phyloP scores from a whole-genome alignment of 768 basidiomycete genomes.

The Suillus paluster region DNA sequence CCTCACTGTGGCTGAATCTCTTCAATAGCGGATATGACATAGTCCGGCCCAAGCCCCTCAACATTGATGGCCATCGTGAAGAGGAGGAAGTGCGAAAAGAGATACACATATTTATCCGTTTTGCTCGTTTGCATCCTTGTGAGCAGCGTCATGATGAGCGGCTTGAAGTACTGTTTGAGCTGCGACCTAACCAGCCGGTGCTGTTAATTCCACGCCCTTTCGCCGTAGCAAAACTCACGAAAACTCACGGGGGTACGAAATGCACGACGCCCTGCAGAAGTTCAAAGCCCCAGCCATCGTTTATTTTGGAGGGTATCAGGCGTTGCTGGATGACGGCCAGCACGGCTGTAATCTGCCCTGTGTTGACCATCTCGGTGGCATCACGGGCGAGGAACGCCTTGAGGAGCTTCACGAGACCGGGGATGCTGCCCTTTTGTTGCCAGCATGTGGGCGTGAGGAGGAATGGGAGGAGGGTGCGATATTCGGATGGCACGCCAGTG shows the following conservation, averaged over 20 bases:
- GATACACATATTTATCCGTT: slow-evolving; percentile 86
- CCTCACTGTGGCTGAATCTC: slow-evolving; percentile 82
- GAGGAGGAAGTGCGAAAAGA: slow-evolving; percentile 79
- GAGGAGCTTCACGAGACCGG: slow-evolving; percentile 87
- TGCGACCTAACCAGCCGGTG: slow-evolving; percentile 39
- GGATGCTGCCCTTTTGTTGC: slow-evolving; percentile 96
- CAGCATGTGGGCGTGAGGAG: slow-evolving; percentile 86
- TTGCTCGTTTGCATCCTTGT: slow-evolving; percentile 88
- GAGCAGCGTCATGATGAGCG: slow-evolving; percentile 75
- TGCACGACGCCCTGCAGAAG: slow-evolving; percentile 78
- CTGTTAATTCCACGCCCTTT: not conserved
- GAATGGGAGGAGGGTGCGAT: slow-evolving; percentile 78
- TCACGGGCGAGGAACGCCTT: slow-evolving; percentile 83
- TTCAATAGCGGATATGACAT: slow-evolving; percentile 77
- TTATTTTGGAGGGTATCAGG: slow-evolving; percentile 82
- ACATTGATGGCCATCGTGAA: slow-evolving; percentile 77
- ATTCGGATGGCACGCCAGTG: slow-evolving; percentile 68
- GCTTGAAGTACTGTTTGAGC: slow-evolving; percentile 75
- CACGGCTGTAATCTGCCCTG: slow-evolving; percentile 76
- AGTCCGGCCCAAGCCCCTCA: slow-evolving; percentile 78
- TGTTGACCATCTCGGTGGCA: slow-evolving; percentile 62
- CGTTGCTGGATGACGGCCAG: slow-evolving; percentile 91
- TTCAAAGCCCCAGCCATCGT: slow-evolving; percentile 93
- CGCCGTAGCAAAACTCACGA: not conserved
- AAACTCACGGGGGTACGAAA: slow-evolving; percentile 74